A percentile compares a stretch with the other conserved stretches of the same genome.
phyloP scores from a whole-genome alignment of 371 early-diverging fungal genomes.

The Quaeritorhiza haematococci region DNA sequence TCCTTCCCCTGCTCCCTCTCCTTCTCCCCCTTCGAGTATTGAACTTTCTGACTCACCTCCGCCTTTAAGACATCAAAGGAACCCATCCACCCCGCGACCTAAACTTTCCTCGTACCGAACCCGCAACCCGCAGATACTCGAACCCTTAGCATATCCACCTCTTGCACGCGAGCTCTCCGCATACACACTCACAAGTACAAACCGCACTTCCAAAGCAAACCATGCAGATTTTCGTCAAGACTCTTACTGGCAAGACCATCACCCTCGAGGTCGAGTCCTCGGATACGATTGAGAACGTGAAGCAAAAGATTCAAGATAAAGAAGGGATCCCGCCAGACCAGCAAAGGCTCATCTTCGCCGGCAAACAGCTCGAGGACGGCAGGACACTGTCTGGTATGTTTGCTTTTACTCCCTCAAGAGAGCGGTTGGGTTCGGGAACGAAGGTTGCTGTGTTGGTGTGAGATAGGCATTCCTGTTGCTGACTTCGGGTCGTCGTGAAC shows the following conservation, averaged over 20 bases:
- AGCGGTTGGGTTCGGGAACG: too few species aligned
- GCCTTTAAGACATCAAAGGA: neutral
- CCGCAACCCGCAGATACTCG: neutral
- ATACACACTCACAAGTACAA: neutral
- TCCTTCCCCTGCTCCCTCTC: too few species aligned
- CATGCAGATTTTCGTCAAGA: constrained; percentile 95
- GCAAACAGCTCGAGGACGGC: constrained; percentile 77
- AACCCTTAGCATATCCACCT: neutral
- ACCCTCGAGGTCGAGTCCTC: constrained; percentile 96
- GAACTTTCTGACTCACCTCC: too few species aligned
- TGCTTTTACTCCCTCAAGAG: too few species aligned
- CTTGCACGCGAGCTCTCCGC: neutral
- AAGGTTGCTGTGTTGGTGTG: too few species aligned
- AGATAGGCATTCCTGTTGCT: too few species aligned
- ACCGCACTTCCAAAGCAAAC: neutral
- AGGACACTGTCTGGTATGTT: constrained; percentile 69
- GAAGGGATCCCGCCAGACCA: constrained; percentile 88
- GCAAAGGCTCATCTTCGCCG: constrained; percentile 80
- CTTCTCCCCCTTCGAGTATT: too few species aligned
- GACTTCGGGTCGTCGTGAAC: too few species aligned
- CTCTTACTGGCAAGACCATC: constrained; percentile 97
- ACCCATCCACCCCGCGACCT: neutral
- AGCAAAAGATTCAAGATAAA: constrained; percentile 97
- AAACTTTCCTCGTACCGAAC: neutral
- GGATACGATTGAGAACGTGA: constrained; percentile 95